phyloP scores from a whole-genome alignment of 176 grass and related monocot genomes.

The Metroxylon sagu region DNA sequence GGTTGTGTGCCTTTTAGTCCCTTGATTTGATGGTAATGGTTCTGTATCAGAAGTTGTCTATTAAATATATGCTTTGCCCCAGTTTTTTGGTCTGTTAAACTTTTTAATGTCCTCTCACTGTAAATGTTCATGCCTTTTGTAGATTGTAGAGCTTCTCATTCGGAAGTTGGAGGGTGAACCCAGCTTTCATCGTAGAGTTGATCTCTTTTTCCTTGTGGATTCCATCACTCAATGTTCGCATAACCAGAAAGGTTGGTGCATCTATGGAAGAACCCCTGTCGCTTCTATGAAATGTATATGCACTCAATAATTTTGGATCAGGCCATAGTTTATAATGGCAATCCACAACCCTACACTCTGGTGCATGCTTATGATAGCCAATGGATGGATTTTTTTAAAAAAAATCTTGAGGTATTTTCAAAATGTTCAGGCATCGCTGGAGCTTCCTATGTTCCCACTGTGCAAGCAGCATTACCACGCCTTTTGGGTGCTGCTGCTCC shows the following conservation, averaged over 20 bases:
- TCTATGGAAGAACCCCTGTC: not conserved
- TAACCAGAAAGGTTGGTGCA: constrained; percentile 65
- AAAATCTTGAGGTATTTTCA: too few relatives aligned
- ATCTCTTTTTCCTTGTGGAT: constrained; percentile 91
- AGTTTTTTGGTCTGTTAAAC: too few relatives aligned
- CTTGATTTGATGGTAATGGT: too few relatives aligned
- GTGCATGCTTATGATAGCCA: constrained; percentile 24
- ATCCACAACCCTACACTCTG: not conserved
- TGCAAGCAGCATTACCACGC: constrained; percentile 83
- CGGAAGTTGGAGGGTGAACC: constrained; percentile 73
- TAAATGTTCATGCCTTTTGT: constrained; percentile 3
- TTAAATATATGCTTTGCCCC: too few relatives aligned
- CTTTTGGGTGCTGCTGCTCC: constrained; percentile 85
- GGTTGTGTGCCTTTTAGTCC: too few relatives aligned
- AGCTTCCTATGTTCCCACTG: constrained; percentile 61
- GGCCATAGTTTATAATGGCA: too few relatives aligned
- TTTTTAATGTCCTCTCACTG: too few relatives aligned
- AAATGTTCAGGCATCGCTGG: constrained; percentile 57
- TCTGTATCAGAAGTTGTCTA: too few relatives aligned
- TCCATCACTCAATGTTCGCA: constrained; percentile 94
- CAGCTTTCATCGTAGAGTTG: constrained; percentile 81
- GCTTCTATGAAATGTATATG: not conserved
- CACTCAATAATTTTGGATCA: too few relatives aligned
- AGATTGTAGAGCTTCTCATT: constrained; percentile 92
- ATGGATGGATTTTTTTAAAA: not conserved